Base-by-base conservation (phyloP, 371 early-diverging fungal genomes). In the Amoeboaphelidium occidentale region DNA sequence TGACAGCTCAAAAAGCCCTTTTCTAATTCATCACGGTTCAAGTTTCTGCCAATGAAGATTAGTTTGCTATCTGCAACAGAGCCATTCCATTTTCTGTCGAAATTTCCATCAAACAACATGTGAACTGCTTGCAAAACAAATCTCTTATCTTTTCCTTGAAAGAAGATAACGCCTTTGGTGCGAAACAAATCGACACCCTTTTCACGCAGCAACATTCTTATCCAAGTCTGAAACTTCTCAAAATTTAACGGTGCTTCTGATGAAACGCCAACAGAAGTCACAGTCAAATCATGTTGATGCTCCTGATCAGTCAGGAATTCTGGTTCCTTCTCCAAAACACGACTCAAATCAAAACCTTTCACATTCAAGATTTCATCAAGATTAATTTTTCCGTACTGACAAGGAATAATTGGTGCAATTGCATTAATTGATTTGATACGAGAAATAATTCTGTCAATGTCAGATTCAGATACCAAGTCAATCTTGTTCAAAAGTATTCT, bases 81-180 rank as follows among this genome's bases (percentile, higher is more conserved):
- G 23, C 41, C 32, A 23, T 41, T 21, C 63, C 63, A 62, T 27
- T 56, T 51, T 20, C 54, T 42, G 43, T 53, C 57, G 47, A 60
- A 55, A 27, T 54, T 54, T 10, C 61, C 63, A 49, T 55, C 61
- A 50, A 62, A 61, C 20, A 58, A 47, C 63, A 62, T 63, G 28
- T 63, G 63, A 1, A 63, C 62, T 21, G 61, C 63, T 48, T 63
- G 62, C 46, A 63, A 63, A n/a, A 61, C 61, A 41, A 56, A 63
- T 12, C 63, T 54, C 41, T 61, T 54, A 2, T 62, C 47, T 47
- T 57, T 59, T 3, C 59, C 62, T 17, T 54, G 27, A 22, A 63
- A 57, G 43, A 56, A 53, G 25, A 63, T 45, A 23, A 63, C 54
- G 2, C 63, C 63, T 39, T 63, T 63, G 59, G 53, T 57, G 22